These are phyloP conservation scores for Cytidiella melzeri DNA, from an alignment of 768 basidiomycete species.

Conservation along the genomic window DNA sequence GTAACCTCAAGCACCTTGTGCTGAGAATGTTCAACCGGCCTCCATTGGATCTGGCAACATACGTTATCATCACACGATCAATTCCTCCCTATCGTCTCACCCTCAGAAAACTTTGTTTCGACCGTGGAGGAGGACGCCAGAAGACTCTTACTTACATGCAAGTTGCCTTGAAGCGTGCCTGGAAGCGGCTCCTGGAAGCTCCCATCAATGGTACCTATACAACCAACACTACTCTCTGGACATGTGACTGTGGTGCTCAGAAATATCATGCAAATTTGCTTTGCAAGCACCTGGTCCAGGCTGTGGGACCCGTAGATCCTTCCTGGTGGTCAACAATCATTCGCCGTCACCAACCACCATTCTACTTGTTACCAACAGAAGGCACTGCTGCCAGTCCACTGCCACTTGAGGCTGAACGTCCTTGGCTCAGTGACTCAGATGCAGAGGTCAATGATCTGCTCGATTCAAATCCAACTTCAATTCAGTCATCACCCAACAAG, in stretches of 20 bases:
- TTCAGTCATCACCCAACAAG: too few species aligned
- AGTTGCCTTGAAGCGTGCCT: conserved; percentile 1
- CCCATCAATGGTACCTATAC: conserved; percentile 8
- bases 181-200: conserved; percentile 2
- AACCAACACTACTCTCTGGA: conserved; percentile 6
- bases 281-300: conserved; percentile 14
- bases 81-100: conserved; percentile 7
- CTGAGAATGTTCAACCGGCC: conserved; percentile 9
- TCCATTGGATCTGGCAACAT: conserved; percentile 8
- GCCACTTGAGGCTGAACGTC: too few species aligned
- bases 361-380: conserved; percentile 14
- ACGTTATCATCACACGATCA: conserved; percentile 5
- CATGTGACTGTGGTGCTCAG: conserved; percentile 12
- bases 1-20: conserved; percentile 7
- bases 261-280: conserved; percentile 10
- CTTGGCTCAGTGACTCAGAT: too few species aligned
- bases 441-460: too few species aligned
- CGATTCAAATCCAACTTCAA: too few species aligned
- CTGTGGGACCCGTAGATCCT: not conserved
- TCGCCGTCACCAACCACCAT: conserved; percentile 9
- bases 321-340: not conserved
- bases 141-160: conserved; percentile 3
- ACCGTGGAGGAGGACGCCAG: not conserved
- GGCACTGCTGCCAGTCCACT: too few species aligned
- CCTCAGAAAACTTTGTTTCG: not conserved